Conservation (phyloP, 345 rosid genomes). For the Punica granatum region DNA sequence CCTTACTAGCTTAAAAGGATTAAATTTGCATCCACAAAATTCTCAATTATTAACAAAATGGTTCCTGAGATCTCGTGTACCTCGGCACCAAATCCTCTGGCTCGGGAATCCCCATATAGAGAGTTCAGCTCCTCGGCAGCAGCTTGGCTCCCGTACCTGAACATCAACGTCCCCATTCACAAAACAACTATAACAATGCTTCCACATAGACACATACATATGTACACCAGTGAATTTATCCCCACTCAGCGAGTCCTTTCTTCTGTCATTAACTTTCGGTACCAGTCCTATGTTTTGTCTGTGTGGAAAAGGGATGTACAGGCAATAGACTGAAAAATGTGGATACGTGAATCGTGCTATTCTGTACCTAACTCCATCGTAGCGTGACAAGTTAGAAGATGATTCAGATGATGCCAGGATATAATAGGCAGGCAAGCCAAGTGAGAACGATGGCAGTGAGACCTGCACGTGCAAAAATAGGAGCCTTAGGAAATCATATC, state of each 20-base stretch:
- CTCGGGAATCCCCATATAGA: slow-evolving; percentile 71
- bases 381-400: slow-evolving; percentile 83
- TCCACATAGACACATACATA: background rate
- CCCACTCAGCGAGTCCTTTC: too few relatives aligned
- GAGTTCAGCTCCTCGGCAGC: slow-evolving; percentile 62
- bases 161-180: background rate
- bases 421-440: slow-evolving; percentile 85
- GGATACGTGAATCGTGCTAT: background rate
- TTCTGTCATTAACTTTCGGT: background rate
- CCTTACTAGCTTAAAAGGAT: too few relatives aligned
- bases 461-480: slow-evolving; percentile 32
- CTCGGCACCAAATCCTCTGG: slow-evolving; percentile 84
- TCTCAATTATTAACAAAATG: background rate
- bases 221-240: too few relatives aligned
- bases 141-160: slow-evolving; percentile 78
- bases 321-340: background rate
- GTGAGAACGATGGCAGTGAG: slow-evolving; percentile 80
- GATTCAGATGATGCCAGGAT: slow-evolving; percentile 86
- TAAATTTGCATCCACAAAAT: background rate
- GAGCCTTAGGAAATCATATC: background rate
- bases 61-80: slow-evolving; percentile 20
- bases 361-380: slow-evolving; percentile 76
- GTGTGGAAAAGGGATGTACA: background rate
- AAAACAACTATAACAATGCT: background rate
- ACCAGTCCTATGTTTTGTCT: background rate